Base-by-base conservation (phyloP, 805 yeast genomes). In the Zygosaccharomyces gambellarensis region DNA sequence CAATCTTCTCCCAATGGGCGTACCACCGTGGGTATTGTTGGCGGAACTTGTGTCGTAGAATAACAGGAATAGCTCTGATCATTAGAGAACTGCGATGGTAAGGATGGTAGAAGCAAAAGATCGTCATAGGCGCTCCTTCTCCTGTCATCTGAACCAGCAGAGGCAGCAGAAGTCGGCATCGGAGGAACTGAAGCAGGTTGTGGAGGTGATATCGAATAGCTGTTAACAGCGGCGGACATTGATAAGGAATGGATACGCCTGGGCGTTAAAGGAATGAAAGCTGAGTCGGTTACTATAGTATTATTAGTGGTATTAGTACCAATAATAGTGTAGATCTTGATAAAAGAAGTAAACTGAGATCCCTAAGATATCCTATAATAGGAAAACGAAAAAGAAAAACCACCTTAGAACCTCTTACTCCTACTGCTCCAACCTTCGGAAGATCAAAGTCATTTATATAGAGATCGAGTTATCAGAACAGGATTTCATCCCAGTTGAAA, bases 41-140 rank as follows among this genome's bases (percentile, higher is more conserved):
- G 38, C 10, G 52, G 49, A 22, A 45, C 27, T 17, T 27, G 47
- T 21, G 25, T 36, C 11, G 42, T 39, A 9, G 55, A 48, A 25
- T 44, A 48, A 39, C 53, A 49, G 17, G 50, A 39, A 22, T 49
- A 52, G 19, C 47, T 52, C 14, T 45, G 41, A 21, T n/a, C n/a
- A 28, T 22, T 29, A 31, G 38, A 43, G 17, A 27, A 52, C 39
- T 30, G 48, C 32, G 49, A 40, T 17, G 53, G 49, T 11, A 50
- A 29, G 27, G 53, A 46, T 3, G 61, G 57, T 17, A 59, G 51
- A 22, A 58, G 39, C n/a, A 61, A 50, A 12, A 59, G 47, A 47
- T 61, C 65, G 47, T 61, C 65, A 32, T 56, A 58, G 14, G 60
- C 55, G 10, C 44, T 49, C 32, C 47, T 51, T 27, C 50, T 51